Conservation (phyloP, 805 yeast species). For the Yarrowia divulgata region DNA sequence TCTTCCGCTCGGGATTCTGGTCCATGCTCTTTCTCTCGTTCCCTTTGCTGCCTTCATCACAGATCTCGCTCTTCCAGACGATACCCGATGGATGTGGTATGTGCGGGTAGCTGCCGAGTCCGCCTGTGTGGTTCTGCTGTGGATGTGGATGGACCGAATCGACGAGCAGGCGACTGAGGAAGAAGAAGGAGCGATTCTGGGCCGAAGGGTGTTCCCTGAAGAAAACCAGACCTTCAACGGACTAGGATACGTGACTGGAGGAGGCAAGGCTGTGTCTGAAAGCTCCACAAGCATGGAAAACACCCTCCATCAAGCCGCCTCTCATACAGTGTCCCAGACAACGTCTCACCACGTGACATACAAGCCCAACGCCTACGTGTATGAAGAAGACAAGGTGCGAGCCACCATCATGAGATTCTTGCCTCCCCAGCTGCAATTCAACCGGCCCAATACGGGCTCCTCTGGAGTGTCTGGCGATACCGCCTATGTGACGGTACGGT, state of each 20-base stretch:
- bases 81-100: constrained; percentile 37
- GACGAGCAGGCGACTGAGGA: constrained; percentile 18
- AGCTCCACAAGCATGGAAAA: neutral
- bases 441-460: constrained; percentile 4
- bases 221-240: constrained; percentile 16
- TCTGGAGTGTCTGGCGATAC: constrained; percentile 19
- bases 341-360: neutral
- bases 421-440: constrained; percentile 2
- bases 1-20: constrained; percentile 2
- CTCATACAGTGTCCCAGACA: constrained; percentile 1
- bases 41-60: constrained; percentile 33
- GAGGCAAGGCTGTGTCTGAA: constrained; percentile 6
- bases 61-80: constrained; percentile 25
- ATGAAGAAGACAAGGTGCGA: constrained; percentile 27
- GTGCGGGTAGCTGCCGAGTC: constrained; percentile 25
- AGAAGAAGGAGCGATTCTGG: constrained; percentile 28
- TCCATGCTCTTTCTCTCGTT: constrained; percentile 19
- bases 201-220: constrained; percentile 21
- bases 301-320: constrained; percentile 2
- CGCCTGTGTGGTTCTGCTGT: constrained; percentile 21
- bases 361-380: constrained; percentile 14
- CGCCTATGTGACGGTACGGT: constrained; percentile 5
- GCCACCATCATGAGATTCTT: constrained; percentile 23
- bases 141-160: constrained; percentile 30
- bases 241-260: constrained; percentile 4